These are phyloP conservation scores for Psophocarpus tetragonolobus DNA, from an alignment of 306 rosid genomes.

Conservation along the genomic window DNA sequence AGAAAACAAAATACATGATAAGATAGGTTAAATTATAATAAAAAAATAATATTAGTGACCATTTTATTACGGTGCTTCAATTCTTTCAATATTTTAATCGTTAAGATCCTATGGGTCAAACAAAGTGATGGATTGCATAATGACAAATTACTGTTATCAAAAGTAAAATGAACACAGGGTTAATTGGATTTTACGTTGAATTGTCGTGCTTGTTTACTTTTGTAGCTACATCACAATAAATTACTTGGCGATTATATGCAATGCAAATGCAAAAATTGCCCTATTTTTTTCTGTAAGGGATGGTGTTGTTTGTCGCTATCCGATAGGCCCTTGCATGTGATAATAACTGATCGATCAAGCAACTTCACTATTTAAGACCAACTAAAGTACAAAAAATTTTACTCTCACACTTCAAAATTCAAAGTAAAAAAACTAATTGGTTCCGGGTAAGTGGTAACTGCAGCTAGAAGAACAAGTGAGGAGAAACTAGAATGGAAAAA, in stretches of 20 bases:
- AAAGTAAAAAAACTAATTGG: background rate
- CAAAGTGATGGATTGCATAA: constrained; percentile 32
- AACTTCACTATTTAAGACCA: constrained; percentile 32
- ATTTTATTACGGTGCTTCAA: background rate
- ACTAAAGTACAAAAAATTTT: constrained; percentile 29
- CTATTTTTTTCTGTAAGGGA: background rate
- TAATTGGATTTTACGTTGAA: constrained; percentile 45
- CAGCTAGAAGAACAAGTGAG: background rate
- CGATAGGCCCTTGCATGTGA: constrained; percentile 38
- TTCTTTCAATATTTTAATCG: constrained; percentile 25
- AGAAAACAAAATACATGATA: background rate
- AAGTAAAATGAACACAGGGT: constrained; percentile 30
- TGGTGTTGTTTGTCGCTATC: constrained; percentile 34
- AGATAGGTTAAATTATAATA: background rate
- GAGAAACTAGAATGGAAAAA: background rate
- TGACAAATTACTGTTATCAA: constrained; percentile 39
- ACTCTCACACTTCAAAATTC: background rate
- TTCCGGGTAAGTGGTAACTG: constrained; percentile 9
- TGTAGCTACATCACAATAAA: constrained; percentile 24
- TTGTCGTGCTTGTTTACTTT: constrained; percentile 33
- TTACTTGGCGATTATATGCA: constrained; percentile 6
- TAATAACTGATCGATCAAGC: constrained; percentile 25
- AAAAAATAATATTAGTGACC: background rate
- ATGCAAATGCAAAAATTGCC: background rate
- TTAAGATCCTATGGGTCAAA: constrained; percentile 20